Conservation (phyloP, 331 rosid genomes). For the Phaseolus coccineus region DNA sequence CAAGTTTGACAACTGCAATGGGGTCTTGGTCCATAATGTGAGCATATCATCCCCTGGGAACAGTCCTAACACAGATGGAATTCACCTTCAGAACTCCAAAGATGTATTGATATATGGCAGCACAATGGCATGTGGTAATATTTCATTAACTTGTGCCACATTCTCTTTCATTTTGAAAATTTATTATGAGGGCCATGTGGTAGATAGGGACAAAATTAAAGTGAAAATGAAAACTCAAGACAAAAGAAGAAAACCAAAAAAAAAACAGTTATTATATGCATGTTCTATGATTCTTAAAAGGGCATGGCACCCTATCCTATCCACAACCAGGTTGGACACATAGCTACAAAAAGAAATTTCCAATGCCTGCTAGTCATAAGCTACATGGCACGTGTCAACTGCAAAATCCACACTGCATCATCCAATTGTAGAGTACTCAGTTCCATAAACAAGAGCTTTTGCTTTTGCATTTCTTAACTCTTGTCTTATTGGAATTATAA, state of each 20-base stretch:
- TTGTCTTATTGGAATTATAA: slow-evolving; percentile 43
- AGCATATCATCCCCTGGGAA: slow-evolving; percentile 83
- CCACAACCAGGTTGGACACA: slow-evolving; percentile 49
- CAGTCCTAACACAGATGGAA: slow-evolving; percentile 95
- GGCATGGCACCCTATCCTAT: slow-evolving; percentile 51
- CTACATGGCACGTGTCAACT: slow-evolving; percentile 39
- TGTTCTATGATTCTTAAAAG: slow-evolving; percentile 36
- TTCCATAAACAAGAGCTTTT: slow-evolving; percentile 29
- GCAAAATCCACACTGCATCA: slow-evolving; percentile 48
- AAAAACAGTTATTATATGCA: background rate
- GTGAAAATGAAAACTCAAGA: slow-evolving; percentile 3
- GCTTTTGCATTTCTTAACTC: slow-evolving; percentile 34
- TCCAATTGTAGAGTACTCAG: slow-evolving; percentile 40
- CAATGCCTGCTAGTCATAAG: slow-evolving; percentile 42
- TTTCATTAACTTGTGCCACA: slow-evolving; percentile 33
- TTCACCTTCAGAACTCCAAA: slow-evolving; percentile 94
- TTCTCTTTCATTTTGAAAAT: slow-evolving; percentile 20
- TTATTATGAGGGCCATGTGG: background rate
- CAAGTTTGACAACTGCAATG: slow-evolving; percentile 89
- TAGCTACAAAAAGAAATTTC: slow-evolving; percentile 47
- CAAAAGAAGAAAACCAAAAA: slow-evolving; percentile 6
- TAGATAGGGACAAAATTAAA: slow-evolving; percentile 8
- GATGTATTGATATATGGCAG: slow-evolving; percentile 76
- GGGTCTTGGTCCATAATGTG: slow-evolving; percentile 83
- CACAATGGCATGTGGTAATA: slow-evolving; percentile 83